A percentile compares a stretch with the other conserved stretches of the same genome.
Conservation (phyloP, 257 asterid genomes). For the Verbascum thapsus region DNA sequence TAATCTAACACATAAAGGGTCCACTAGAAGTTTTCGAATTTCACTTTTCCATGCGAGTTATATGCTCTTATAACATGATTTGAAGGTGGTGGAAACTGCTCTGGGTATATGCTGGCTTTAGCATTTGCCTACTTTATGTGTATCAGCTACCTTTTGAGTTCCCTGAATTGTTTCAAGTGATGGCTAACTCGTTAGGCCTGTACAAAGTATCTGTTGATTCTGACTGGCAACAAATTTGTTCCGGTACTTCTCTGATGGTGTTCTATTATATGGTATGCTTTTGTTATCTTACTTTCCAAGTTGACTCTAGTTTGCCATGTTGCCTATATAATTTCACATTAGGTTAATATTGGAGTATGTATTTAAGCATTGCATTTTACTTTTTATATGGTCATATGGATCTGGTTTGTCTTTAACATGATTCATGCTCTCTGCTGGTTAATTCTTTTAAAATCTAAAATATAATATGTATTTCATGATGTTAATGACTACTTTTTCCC, state of each 20-base stretch:
- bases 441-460: too few species aligned
- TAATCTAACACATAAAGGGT: background rate
- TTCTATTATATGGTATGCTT: slow-evolving; percentile 75
- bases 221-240: slow-evolving; percentile 71
- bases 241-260: slow-evolving; percentile 68
- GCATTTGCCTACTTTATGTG: slow-evolving; percentile 65
- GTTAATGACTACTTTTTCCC: background rate
- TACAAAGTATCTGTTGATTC: slow-evolving; percentile 57
- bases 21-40: slow-evolving; percentile 23
- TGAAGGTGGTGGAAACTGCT: slow-evolving; percentile 92
- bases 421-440: background rate
- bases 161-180: slow-evolving; percentile 43
- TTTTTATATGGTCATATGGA: slow-evolving; percentile 7
- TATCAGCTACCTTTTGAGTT: slow-evolving; percentile 73
- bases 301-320: slow-evolving; percentile 29
- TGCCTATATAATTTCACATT: slow-evolving; percentile 20
- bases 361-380: slow-evolving; percentile 9
- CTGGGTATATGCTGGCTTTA: slow-evolving; percentile 77
- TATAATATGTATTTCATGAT: slow-evolving; percentile 14
- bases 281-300: slow-evolving; percentile 32
- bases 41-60: slow-evolving; percentile 37
- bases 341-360: background rate
- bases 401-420: background rate
- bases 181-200: slow-evolving; percentile 60
- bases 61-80: slow-evolving; percentile 39